phyloP scores from a whole-genome alignment of 1,139 yeast genomes.

The Protomyces inouyei region DNA sequence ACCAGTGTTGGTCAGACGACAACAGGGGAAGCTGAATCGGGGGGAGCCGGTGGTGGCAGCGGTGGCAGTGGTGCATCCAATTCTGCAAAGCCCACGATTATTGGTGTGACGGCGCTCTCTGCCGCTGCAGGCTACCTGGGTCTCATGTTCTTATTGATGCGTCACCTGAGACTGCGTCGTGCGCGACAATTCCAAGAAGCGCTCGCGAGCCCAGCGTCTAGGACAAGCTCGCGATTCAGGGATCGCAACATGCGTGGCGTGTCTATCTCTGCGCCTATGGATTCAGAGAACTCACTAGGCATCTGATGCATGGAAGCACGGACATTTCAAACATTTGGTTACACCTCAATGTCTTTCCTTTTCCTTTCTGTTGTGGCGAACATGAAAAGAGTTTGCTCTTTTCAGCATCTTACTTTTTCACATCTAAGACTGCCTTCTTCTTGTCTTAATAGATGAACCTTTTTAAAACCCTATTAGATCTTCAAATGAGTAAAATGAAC shows the following conservation, averaged over 20 bases:
- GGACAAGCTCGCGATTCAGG: slow-evolving; percentile 30
- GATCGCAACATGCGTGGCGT: slow-evolving; percentile 35
- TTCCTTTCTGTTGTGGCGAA: neutral
- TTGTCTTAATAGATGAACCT: too few relatives aligned
- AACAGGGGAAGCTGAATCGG: neutral
- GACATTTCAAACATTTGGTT: neutral
- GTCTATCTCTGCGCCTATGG: slow-evolving; percentile 42
- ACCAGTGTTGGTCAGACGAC: neutral
- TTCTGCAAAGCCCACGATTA: slow-evolving; percentile 39
- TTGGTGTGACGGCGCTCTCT: slow-evolving; percentile 42
- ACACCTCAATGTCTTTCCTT: neutral
- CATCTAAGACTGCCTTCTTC: too few relatives aligned
- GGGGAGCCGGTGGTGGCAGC: neutral
- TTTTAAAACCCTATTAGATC: too few relatives aligned
- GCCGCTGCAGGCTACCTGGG: slow-evolving; percentile 42
- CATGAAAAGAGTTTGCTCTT: neutral
- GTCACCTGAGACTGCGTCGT: slow-evolving; percentile 36
- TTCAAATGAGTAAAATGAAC: too few relatives aligned
- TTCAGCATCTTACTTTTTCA: too few relatives aligned
- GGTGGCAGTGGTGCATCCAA: neutral
- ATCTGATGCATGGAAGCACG: neutral
- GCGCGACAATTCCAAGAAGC: neutral
- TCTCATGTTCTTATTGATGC: slow-evolving; percentile 39
- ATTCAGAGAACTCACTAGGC: slow-evolving; percentile 44
- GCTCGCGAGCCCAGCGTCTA: neutral